Conservation (phyloP, 305 asterid species). For the Fraxinus albicans region DNA sequence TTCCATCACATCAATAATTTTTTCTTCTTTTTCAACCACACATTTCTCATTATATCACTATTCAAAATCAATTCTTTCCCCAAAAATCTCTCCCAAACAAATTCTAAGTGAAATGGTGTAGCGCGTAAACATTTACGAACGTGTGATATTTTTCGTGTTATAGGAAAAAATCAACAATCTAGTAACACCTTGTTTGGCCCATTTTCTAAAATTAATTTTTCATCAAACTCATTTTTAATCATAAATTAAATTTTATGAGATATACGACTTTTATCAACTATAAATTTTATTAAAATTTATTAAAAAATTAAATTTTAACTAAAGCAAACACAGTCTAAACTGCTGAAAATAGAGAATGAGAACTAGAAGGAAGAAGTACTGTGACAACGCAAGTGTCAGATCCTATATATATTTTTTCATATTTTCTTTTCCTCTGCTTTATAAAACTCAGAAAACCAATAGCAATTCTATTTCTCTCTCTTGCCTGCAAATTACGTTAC, state of each 20-base stretch:
- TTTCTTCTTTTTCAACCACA: too few relatives aligned
- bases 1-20: too few relatives aligned
- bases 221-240: not conserved
- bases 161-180: not conserved
- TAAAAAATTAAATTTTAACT: not conserved
- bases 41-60: too few relatives aligned
- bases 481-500: conserved; percentile 37
- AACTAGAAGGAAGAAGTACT: not conserved
- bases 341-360: not conserved
- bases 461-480: conserved; percentile 13
- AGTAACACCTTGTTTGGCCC: not conserved
- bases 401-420: not conserved
- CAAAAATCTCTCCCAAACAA: too few relatives aligned
- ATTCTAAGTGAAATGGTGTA: not conserved
- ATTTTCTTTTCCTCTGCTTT: not conserved
- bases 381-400: not conserved
- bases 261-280: too few relatives aligned
- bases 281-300: too few relatives aligned
- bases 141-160: not conserved
- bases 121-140: too few relatives aligned
- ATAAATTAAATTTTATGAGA: too few relatives aligned
- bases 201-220: not conserved
- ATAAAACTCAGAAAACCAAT: conserved; percentile 17
- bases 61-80: too few relatives aligned
- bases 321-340: not conserved